phyloP scores from a whole-genome alignment of 208 protist genomes.

The Trypanosomatidae sp. region DNA sequence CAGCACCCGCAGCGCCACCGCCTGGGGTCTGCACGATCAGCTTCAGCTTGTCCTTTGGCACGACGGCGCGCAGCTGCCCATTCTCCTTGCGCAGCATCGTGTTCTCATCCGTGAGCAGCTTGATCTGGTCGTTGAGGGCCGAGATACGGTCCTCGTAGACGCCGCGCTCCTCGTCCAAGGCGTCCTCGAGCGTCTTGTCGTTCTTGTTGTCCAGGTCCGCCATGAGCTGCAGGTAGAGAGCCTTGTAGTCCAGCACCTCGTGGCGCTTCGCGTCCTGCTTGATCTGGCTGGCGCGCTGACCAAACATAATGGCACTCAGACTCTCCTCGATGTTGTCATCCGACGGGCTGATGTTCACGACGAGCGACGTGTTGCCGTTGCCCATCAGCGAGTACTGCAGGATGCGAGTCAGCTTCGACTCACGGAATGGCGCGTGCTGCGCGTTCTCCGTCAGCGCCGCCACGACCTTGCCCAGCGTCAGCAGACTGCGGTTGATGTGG shows the following conservation, averaged over 20 bases:
- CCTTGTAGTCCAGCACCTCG: slow-evolving; percentile 93
- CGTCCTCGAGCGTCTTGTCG: slow-evolving; percentile 71
- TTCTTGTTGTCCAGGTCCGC: slow-evolving; percentile 87
- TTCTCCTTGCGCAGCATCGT: slow-evolving; percentile 61
- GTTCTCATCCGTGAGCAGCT: slow-evolving; percentile 68
- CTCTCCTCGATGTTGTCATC: slow-evolving; percentile 89
- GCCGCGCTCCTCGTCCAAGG: slow-evolving; percentile 63
- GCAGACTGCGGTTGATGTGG: slow-evolving; percentile 97
- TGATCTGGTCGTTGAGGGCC: slow-evolving; percentile 58
- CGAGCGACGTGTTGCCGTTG: slow-evolving; percentile 90
- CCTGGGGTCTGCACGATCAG: slow-evolving; percentile 16
- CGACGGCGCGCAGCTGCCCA: slow-evolving; percentile 23
- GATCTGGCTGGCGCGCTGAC: slow-evolving; percentile 92
- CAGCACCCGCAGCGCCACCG: slow-evolving; percentile 4
- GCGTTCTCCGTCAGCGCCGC: slow-evolving; percentile 80
- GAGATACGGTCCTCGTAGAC: slow-evolving; percentile 78
- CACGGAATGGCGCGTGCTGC: slow-evolving; percentile 88
- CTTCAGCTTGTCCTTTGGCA: slow-evolving; percentile 41
- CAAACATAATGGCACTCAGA: slow-evolving; percentile 87
- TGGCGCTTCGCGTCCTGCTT: slow-evolving; percentile 91
- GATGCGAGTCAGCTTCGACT: slow-evolving; percentile 95
- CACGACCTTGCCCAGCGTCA: slow-evolving; percentile 91
- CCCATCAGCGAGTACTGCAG: slow-evolving; percentile 92
- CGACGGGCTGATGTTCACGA: slow-evolving; percentile 89
- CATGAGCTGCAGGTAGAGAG: slow-evolving; percentile 86